phyloP scores from a whole-genome alignment of 2,329 filamentous ascomycete species.

The Penicillium sp. region DNA sequence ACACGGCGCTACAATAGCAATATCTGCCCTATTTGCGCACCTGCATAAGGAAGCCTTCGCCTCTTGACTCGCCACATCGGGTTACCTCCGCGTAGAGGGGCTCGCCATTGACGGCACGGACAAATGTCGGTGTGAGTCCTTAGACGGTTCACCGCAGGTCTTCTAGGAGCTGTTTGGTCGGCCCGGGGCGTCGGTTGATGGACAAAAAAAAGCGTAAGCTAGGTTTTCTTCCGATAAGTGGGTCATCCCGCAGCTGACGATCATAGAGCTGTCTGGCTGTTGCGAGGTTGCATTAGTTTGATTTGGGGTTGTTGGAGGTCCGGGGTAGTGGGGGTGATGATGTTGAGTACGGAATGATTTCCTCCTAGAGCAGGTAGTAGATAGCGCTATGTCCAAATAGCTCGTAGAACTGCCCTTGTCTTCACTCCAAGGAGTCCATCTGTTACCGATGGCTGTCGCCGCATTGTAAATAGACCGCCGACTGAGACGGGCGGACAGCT shows the following conservation, averaged over 20 bases:
- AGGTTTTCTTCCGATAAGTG: too few relatives aligned
- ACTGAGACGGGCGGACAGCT: too few relatives aligned
- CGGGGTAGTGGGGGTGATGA: too few relatives aligned
- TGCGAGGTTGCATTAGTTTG: too few relatives aligned
- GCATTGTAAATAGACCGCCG: slow-evolving; percentile 1
- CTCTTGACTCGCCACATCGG: neutral
- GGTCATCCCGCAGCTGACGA: neutral
- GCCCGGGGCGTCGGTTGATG: neutral
- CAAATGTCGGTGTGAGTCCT: neutral
- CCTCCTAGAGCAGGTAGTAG: neutral
- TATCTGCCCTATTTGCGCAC: neutral
- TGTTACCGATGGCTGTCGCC: neutral
- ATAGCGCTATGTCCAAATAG: neutral
- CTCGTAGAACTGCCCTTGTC: neutral
- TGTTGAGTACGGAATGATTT: neutral
- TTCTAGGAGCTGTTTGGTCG: neutral
- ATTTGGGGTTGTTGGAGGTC: too few relatives aligned
- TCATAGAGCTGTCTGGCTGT: neutral
- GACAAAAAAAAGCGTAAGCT: neutral
- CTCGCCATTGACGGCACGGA: neutral
- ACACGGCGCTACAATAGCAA: too few relatives aligned
- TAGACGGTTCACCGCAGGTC: neutral
- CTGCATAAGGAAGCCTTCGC: neutral
- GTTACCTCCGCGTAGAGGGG: too few relatives aligned
- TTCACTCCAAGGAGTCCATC: neutral